Percentiles rank a stretch among this genome's conserved stretches.
phyloP scores from a whole-genome alignment of 2,329 filamentous ascomycete species.

The Exophiala phaeomuriformis region DNA sequence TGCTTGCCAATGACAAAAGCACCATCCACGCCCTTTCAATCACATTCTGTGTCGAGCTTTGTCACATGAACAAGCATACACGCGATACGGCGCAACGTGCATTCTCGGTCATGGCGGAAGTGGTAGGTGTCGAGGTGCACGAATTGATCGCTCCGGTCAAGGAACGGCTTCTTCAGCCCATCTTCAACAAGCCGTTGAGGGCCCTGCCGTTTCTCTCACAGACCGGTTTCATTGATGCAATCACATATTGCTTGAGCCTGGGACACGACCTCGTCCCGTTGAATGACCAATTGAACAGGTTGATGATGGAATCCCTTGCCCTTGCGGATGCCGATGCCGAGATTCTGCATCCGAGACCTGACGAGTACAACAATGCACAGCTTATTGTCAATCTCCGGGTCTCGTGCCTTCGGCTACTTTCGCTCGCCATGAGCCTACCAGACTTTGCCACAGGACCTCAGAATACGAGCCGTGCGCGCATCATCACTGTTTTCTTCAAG shows the following conservation, averaged over 20 bases:
- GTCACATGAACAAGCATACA: slow-evolving; percentile 93
- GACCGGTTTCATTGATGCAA: slow-evolving; percentile 96
- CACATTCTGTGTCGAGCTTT: slow-evolving; percentile 78
- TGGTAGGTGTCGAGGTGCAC: slow-evolving; percentile 70
- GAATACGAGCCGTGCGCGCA: slow-evolving; percentile 56
- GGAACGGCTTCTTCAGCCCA: slow-evolving; percentile 78
- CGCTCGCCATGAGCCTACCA: slow-evolving; percentile 85
- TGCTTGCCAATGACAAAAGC: slow-evolving; percentile 60
- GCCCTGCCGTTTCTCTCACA: slow-evolving; percentile 90
- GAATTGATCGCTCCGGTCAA: slow-evolving; percentile 86
- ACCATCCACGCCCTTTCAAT: slow-evolving; percentile 70
- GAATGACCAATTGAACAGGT: slow-evolving; percentile 80
- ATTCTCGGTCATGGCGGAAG: slow-evolving; percentile 71
- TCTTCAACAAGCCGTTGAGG: slow-evolving; percentile 89
- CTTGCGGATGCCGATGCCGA: slow-evolving; percentile 93
- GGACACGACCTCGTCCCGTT: slow-evolving; percentile 85
- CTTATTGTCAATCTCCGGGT: slow-evolving; percentile 86
- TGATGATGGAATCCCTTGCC: slow-evolving; percentile 88
- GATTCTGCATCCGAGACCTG: slow-evolving; percentile 80
- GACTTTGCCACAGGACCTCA: slow-evolving; percentile 70
- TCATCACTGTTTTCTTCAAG: slow-evolving; percentile 96
- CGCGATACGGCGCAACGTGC: slow-evolving; percentile 77
- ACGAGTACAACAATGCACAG: slow-evolving; percentile 91
- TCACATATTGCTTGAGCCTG: slow-evolving; percentile 87
- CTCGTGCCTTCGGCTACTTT: slow-evolving; percentile 85